Conservation (phyloP, 805 yeast species). For the Nakazawaea holstii region DNA sequence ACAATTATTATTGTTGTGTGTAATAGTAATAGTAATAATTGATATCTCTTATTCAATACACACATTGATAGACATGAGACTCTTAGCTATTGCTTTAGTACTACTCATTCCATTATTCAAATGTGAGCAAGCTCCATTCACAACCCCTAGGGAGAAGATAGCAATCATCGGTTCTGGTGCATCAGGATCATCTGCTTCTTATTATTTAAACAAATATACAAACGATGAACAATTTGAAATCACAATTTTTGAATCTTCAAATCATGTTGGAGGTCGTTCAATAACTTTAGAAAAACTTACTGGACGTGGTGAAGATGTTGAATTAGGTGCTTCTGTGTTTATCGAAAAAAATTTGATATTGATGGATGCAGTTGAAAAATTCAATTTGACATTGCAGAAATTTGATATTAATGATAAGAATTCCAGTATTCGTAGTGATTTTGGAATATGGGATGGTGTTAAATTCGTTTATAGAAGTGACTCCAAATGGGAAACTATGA, state of each 20-base stretch:
- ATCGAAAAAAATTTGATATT: constrained; percentile 34
- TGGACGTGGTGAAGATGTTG: constrained; percentile 22
- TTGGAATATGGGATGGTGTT: constrained; percentile 35
- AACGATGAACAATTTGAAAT: constrained; percentile 25
- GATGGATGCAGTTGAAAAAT: constrained; percentile 28
- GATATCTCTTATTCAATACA: neutral
- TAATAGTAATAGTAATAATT: no score
- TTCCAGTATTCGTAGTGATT: constrained; percentile 8
- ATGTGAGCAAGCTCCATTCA: neutral
- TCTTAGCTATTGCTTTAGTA: no score
- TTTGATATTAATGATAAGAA: constrained; percentile 14
- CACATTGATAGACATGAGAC: no score
- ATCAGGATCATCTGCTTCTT: constrained; percentile 44
- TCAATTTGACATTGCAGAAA: constrained; percentile 22
- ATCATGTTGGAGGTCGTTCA: constrained; percentile 41
- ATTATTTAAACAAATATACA: constrained; percentile 35
- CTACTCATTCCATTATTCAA: neutral
- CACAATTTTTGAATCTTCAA: constrained; percentile 34
- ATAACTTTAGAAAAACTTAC: constrained; percentile 28
- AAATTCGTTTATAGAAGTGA: constrained; percentile 16
- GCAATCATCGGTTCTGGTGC: constrained; percentile 45
- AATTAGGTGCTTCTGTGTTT: constrained; percentile 43
- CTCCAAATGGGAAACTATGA: constrained; percentile 8
- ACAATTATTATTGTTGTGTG: no score
- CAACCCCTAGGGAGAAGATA: neutral